Evolutionary conservation across 257 asterid species (phyloP), one percentile per base, ranked within the genome.

Genomic region (Ilex aquifolium): DNA sequence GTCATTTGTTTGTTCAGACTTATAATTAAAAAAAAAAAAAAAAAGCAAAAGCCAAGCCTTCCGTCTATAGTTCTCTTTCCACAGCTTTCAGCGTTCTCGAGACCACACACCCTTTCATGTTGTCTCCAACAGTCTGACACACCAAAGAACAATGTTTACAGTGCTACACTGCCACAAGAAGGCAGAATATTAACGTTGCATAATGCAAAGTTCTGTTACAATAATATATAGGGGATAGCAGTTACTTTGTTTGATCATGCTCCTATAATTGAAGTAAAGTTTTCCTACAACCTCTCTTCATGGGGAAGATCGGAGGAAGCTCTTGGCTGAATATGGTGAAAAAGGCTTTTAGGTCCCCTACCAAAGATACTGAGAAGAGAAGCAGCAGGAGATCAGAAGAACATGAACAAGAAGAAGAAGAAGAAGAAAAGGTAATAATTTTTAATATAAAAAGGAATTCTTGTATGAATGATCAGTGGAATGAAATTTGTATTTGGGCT

Each of bases 291-390:
- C 53, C 46, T 13, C 11, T 27, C 42, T n/a, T 36, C 55, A 88
- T 86, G 92, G 95, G 93, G 63, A 88, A 84, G 72, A 83, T 36
- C 27, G 78, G 69, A 56, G 82, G 87, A 13, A 80, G 44, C 68
- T 91, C 98, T 42, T 88, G 95, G 97, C 59, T 89, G 2, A 72
- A 64, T 62, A 82, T 74, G 50, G 88, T 89, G 59, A 89, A 75
- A 69, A 87, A 73, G 67, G 98, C 93, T 17, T 92, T 92, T 61
- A 74, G 83, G 72, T 87, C 95, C 65, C 93, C 98, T 6, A 14
- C 52, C 11, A 80, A 73, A 54, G 84, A 72, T 40, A 62, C 15
- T 32, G 71, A 69, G 55, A 74, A 68, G 63, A 83, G 69, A 66
- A 74, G 60, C 56, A 72, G 53, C 65, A 61, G 76, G 64, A 72